Base-by-base conservation (phyloP, 305 asterid species). In the Andrographis paniculata region DNA sequence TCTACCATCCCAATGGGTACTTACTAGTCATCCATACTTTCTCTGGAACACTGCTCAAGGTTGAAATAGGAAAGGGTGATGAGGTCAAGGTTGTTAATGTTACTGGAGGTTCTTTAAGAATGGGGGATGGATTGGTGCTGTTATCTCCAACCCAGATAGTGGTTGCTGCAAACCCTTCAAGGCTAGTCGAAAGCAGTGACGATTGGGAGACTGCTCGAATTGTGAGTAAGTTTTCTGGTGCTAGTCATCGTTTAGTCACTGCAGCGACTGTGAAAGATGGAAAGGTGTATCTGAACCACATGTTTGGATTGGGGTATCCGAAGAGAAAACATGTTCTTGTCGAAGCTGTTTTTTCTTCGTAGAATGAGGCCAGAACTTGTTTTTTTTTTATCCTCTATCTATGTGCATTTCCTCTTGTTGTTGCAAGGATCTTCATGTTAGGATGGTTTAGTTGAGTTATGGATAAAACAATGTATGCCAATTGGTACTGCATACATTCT, bases 241-340 rank as follows among this genome's bases (percentile, higher is more conserved):
- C 64, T 0, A 65, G 55, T 20, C 94, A 91, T 56, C 93, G 99
- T 18, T 6, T 87, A 31, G 73, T 68, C 20, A 77, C 96, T 0
- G 81, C 94, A 0, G 85, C 95, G 4, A 71, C 80, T 0, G 87
- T 79, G 59, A 87, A 87, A 72, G 95, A 87, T 17, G 95, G 73
- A 13, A 87, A 73, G 70, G 85, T 73, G 36, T 91, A 91, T 46
- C 33, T 91, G 35, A 83, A 70, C 60, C 99, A 86, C 54, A 10
- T 87, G 16, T n/a, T 87, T 62, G 96, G 95, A 19, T 57, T 91
- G 65, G 99, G 99, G 20, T 91, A 80, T 47, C 95, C 99, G 11
- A 79, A 55, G 64, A 82, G 57, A 66, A 87, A 80, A 59, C 99
- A 91, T 70, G 57, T 80, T 30, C 82, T 91, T 17, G 56, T 74